Conservation (phyloP, 2,329 filamentous ascomycete species). For the Ceratocystis ficicola region DNA sequence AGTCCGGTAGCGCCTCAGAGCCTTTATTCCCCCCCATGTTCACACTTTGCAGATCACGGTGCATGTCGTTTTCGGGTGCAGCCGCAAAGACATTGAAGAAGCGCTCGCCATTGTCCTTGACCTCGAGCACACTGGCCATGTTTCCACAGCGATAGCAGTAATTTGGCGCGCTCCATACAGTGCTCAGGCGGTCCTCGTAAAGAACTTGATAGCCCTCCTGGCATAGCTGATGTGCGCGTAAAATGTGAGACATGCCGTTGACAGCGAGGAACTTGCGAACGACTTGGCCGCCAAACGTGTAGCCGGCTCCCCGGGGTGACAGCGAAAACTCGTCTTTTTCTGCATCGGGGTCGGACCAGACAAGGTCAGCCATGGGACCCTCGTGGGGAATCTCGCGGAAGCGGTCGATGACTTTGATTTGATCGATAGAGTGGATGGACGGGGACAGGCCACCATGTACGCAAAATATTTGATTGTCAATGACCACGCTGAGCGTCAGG, state of each 20-base stretch:
- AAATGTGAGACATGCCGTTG: slow-evolving; percentile 94
- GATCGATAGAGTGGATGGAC: slow-evolving; percentile 94
- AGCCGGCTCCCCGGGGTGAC: slow-evolving; percentile 83
- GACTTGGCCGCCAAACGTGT: slow-evolving; percentile 94
- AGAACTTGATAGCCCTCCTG: slow-evolving; percentile 96
- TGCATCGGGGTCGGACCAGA: slow-evolving; percentile 97
- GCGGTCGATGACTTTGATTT: slow-evolving; percentile 98
- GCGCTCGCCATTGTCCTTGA: slow-evolving; percentile 80
- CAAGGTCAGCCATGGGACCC: slow-evolving; percentile 97
- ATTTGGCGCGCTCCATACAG: slow-evolving; percentile 96
- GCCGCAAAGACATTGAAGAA: slow-evolving; percentile 98
- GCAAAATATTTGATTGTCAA: slow-evolving; percentile 98
- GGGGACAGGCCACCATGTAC: slow-evolving; percentile 86
- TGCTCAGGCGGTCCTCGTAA: slow-evolving; percentile 87
- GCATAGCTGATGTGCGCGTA: slow-evolving; percentile 95
- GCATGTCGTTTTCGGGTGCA: slow-evolving; percentile 85
- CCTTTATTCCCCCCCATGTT: slow-evolving; percentile 55
- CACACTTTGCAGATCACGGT: slow-evolving; percentile 71
- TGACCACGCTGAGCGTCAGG: slow-evolving; percentile 88
- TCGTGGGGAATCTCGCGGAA: slow-evolving; percentile 98
- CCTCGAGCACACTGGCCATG: slow-evolving; percentile 91
- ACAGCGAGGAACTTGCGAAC: slow-evolving; percentile 97
- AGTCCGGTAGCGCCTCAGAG: slow-evolving; percentile 52
- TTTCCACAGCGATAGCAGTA: slow-evolving; percentile 95
- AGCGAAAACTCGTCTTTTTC: slow-evolving; percentile 95